phyloP scores from a whole-genome alignment of 148 eudicot species.

The Cornus florida region DNA sequence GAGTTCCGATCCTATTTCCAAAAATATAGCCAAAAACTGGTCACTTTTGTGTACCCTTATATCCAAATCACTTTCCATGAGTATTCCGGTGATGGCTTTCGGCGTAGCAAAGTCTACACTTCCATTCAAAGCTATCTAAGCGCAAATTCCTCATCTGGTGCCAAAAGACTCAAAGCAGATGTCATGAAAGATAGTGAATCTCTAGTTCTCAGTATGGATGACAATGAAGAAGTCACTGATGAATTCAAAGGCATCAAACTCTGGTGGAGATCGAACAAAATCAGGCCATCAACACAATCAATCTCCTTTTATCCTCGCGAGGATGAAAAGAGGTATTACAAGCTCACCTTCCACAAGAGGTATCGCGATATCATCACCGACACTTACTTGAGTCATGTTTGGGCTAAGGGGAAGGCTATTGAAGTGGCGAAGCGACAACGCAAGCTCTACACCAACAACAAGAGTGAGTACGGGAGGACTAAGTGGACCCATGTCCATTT shows the following conservation, averaged over 20 bases:
- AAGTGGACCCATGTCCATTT: constrained; percentile 23
- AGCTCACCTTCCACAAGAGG: constrained; percentile 20
- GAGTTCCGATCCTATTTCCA: constrained; percentile 7
- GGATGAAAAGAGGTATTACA: constrained; percentile 21
- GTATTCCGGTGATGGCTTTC: constrained; percentile 17
- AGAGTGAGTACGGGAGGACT: not conserved
- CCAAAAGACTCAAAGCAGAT: constrained; percentile 38
- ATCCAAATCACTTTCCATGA: constrained; percentile 36
- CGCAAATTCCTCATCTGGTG: constrained; percentile 28
- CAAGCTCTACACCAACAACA: constrained; percentile 17
- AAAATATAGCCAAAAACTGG: constrained; percentile 4
- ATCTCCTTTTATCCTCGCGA: not conserved
- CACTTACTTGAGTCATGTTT: constrained; percentile 15
- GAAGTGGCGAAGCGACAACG: constrained; percentile 7
- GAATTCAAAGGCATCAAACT: constrained; percentile 34
- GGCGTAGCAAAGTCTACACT: constrained; percentile 25
- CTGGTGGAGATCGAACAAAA: constrained; percentile 30
- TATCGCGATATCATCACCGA: constrained; percentile 16
- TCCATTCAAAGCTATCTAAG: constrained; percentile 35
- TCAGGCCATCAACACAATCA: not conserved
- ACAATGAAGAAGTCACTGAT: constrained; percentile 41
- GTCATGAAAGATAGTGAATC: constrained; percentile 25
- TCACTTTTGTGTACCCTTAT: constrained; percentile 26
- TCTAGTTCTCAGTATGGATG: constrained; percentile 39
- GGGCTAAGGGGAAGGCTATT: constrained; percentile 18